Evolutionary conservation across 2,329 filamentous ascomycete genomes (phyloP).

Genomic region (Colletotrichum sp.): DNA sequence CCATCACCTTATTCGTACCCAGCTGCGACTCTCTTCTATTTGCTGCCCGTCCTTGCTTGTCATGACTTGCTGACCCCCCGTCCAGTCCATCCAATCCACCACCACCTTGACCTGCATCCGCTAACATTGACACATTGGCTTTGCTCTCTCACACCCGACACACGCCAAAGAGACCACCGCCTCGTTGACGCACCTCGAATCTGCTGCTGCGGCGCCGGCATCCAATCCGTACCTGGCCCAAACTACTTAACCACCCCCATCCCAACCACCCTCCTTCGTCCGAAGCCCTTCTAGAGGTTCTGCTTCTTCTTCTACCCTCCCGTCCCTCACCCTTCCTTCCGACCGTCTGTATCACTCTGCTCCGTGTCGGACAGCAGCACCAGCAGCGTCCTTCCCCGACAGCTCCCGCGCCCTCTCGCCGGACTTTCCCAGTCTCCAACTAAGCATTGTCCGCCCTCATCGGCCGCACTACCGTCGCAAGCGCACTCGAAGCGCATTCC

Average conservation of each 20-base stretch:
- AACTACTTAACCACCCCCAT: constrained; percentile 12
- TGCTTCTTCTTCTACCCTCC: neutral
- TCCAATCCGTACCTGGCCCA: neutral
- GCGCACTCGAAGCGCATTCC: neutral
- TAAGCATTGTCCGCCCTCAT: neutral
- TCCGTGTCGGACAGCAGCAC: neutral
- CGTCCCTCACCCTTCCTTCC: neutral
- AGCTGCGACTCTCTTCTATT: neutral
- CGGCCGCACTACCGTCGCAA: neutral
- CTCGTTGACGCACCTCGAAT: neutral
- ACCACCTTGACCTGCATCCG: constrained; percentile 1
- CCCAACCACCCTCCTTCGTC: constrained; percentile 14
- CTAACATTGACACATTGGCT: neutral
- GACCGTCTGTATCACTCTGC: neutral
- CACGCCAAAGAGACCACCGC: neutral
- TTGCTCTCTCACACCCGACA: neutral
- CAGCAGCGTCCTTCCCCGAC: neutral
- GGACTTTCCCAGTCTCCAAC: neutral
- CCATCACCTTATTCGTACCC: neutral
- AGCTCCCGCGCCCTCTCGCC: neutral
- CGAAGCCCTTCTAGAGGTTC: neutral
- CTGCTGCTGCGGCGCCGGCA: neutral
- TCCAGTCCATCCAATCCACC: neutral
- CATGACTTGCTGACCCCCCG: neutral
- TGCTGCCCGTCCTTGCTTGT: neutral